Evolutionary conservation across 768 basidiomycete species (phyloP), one percentile per base, ranked within the genome.

Genomic region (Sistotremastrum suecicum): DNA sequence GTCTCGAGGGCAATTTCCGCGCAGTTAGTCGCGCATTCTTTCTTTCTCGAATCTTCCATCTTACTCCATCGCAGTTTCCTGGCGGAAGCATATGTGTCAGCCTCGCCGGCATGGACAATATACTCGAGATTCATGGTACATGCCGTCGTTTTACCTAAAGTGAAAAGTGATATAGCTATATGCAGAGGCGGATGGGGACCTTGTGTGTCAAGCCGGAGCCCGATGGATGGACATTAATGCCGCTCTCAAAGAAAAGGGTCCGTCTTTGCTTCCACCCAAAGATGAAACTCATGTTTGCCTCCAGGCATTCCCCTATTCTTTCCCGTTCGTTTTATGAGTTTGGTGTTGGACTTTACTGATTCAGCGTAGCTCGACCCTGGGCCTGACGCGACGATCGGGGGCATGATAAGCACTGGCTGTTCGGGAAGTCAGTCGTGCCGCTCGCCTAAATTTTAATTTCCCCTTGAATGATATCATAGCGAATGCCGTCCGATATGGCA

Each of bases 371-470:
- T 83, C 47, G 81, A 83, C 56, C 82, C 82, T 20, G 80, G 76
- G 41, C 79, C 78, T 35, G 80, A 76, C 47, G 78, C 77, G 68
- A 86, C 85, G 9, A 86, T 89, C 50, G 88, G 87, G 7, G 86
- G 88, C 5, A 90, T 89, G 86, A 78, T 85, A 43, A 80, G 80
- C 6, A 91, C 87, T 2, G 85, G 86, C 6, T 90, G 86, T 55
- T 80, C 77, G 42, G 87, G 86, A 43, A 89, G 87, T 74, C 63
- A 70, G 74, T 69, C 54, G 35, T 44, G 28, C 38, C 28, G 31
- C 9, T 37, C 12, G 34, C 39, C 48, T 32, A 4, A 20, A 10
- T 35, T 34, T 29, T 29, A 12, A 36, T 29, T 7, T n/a, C 9
- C 34, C 28, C 43, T 12, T 47, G 6, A 9, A 11, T 11, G 28